Evolutionary conservation across 2,329 filamentous ascomycete species (phyloP).

Genomic region (Torrubiellomyces zombiae): DNA sequence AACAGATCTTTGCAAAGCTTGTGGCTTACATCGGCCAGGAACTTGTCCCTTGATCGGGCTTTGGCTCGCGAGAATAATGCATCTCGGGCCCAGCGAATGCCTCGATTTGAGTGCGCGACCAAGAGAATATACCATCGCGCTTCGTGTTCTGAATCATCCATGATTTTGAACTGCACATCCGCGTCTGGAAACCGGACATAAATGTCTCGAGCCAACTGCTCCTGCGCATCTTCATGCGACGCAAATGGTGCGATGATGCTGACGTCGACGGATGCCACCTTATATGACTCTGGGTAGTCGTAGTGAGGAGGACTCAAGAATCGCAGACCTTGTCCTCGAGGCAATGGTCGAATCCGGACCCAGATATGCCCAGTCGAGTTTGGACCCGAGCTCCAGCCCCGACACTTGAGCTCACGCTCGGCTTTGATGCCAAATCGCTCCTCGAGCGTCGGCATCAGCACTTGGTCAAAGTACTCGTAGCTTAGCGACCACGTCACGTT

Average conservation of each 20-base stretch:
- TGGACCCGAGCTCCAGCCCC: slow-evolving; percentile 35
- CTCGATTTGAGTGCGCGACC: slow-evolving; percentile 31
- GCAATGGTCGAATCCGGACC: slow-evolving; percentile 21
- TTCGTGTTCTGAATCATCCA: slow-evolving; percentile 34
- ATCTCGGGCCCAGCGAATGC: slow-evolving; percentile 33
- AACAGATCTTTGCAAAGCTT: slow-evolving; percentile 28
- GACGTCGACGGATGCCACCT: slow-evolving; percentile 29
- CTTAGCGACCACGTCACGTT: slow-evolving; percentile 39
- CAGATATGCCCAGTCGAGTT: slow-evolving; percentile 23
- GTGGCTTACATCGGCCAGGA: slow-evolving; percentile 24
- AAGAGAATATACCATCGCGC: slow-evolving; percentile 38
- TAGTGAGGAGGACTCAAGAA: slow-evolving; percentile 12
- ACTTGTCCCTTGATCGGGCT: slow-evolving; percentile 14
- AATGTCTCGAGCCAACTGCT: slow-evolving; percentile 22
- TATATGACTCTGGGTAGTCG: slow-evolving; percentile 11
- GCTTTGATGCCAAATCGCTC: slow-evolving; percentile 30
- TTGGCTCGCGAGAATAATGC: slow-evolving; percentile 22
- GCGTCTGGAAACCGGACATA: slow-evolving; percentile 23
- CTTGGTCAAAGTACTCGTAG: slow-evolving; percentile 47
- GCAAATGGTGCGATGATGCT: slow-evolving; percentile 31
- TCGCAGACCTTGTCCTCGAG: slow-evolving; percentile 18
- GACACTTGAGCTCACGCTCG: slow-evolving; percentile 23
- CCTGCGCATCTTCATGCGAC: slow-evolving; percentile 25
- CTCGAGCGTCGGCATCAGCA: slow-evolving; percentile 37
- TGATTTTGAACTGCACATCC: slow-evolving; percentile 25